Evolutionary conservation across 2,329 filamentous ascomycete genomes (phyloP).

Genomic region (Verticillium longisporum): DNA sequence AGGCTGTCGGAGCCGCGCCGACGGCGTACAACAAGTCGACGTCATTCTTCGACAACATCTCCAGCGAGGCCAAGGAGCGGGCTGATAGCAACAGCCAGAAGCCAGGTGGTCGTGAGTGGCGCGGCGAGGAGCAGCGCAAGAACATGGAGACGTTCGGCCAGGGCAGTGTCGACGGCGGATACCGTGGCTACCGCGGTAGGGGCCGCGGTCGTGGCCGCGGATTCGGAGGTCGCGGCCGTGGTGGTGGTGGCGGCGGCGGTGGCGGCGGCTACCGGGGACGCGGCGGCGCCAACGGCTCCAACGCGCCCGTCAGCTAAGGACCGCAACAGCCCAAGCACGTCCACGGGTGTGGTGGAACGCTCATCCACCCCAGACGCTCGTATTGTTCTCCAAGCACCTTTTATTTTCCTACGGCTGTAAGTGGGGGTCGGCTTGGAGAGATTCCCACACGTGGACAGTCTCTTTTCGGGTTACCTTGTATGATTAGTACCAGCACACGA

Average conservation of each 20-base stretch:
- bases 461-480: not conserved
- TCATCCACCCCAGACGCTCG: not conserved
- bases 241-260: constrained; percentile 18
- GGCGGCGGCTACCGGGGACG: constrained; percentile 27
- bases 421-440: not conserved
- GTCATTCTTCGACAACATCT: constrained; percentile 98
- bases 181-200: constrained; percentile 69
- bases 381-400: not conserved
- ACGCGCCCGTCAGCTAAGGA: constrained; percentile 6
- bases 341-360: not conserved
- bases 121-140: constrained; percentile 85
- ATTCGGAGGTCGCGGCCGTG: constrained; percentile 29
- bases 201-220: constrained; percentile 63
- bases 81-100: constrained; percentile 63
- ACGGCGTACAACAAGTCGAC: constrained; percentile 75
- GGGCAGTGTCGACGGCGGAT: constrained; percentile 81
- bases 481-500: not conserved
- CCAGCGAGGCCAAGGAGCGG: constrained; percentile 84
- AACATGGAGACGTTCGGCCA: constrained; percentile 98
- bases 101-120: constrained; percentile 79
- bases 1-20: constrained; percentile 32
- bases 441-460: not conserved
- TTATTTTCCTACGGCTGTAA: not conserved
- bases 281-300: constrained; percentile 13
- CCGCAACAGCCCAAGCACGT: not conserved